Evolutionary conservation across 805 yeast species (phyloP).

Genomic region (Zygosaccharomyces rouxii): DNA sequence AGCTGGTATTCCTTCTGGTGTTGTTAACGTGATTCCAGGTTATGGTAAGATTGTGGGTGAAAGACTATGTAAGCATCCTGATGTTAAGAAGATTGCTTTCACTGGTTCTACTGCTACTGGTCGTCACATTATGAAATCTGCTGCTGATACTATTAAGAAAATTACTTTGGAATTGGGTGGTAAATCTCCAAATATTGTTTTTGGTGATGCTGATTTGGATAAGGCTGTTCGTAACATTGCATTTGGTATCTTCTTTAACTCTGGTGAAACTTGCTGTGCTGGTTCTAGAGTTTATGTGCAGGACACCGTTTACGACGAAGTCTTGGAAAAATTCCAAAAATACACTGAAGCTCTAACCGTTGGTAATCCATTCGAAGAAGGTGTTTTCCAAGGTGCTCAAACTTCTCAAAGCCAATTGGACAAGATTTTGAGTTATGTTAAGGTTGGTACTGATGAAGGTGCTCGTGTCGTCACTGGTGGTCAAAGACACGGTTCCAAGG

Average conservation of each 20-base stretch:
- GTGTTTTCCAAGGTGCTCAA: constrained; percentile 70
- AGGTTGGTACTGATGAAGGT: constrained; percentile 62
- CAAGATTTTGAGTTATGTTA: constrained; percentile 59
- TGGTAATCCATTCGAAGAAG: constrained; percentile 75
- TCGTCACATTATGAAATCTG: constrained; percentile 64
- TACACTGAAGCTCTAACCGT: constrained; percentile 52
- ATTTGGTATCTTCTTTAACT: constrained; percentile 76
- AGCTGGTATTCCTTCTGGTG: constrained; percentile 83
- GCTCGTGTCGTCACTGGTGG: constrained; percentile 80
- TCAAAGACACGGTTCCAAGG: constrained; percentile 63
- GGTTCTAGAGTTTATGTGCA: constrained; percentile 86
- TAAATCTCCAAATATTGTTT: constrained; percentile 82
- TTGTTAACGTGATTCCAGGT: constrained; percentile 74
- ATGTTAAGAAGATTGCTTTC: constrained; percentile 74
- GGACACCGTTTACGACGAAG: constrained; percentile 62
- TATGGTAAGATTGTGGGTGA: constrained; percentile 74
- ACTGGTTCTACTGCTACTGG: constrained; percentile 88
- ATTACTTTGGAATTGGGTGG: constrained; percentile 85
- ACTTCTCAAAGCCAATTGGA: constrained; percentile 63
- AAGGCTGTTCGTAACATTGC: constrained; percentile 63
- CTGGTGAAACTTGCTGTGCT: constrained; percentile 93
- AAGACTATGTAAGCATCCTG: constrained; percentile 62
- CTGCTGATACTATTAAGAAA: constrained; percentile 73
- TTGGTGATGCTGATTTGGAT: constrained; percentile 66
- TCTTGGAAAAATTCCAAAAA: constrained; percentile 52